Base-by-base conservation (phyloP, 768 basidiomycete genomes). In the Brasilioporus rufonigricans region DNA sequence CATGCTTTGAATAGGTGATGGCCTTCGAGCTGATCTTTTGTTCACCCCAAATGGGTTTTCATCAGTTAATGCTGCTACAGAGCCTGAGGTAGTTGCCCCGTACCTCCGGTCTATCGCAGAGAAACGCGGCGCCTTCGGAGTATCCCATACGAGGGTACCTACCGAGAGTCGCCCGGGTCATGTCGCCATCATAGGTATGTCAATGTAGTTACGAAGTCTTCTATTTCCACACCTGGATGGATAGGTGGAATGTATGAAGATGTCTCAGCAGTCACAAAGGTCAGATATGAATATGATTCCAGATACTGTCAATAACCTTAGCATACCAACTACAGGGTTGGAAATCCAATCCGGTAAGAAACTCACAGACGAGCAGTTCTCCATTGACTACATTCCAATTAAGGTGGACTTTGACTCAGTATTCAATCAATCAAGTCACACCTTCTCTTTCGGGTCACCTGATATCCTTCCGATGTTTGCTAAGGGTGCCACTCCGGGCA, bases 181-280 rank as follows among this genome's bases (percentile, higher is more conserved):
- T 67, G 91, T 94, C 24, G 91, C 92, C 21, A 81, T 94, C 50
- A 92, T 93, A 57, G 92, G 87, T 83, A 58, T 13, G 72, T 61
- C 45, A 3, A 48, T 38, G 35, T 8, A 39, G 19, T 18, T 43
- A 2, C 31, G 14, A 41, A n/a, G 5, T 21, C 13, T 44, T 50
- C 56, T 23, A 4, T 51, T n/a, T 46, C 56, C 44, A 61, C 32
- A 24, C 59, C 18, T 10, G 23, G 13, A n/a, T 44, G 29, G n/a
- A n/a, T 50, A 86, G 83, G 83, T 31, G 91, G 91, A 3, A 93
- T 93, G 90, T 92, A 93, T 64, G 91, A 93, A 69, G 90, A 93
- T 59, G 91, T 91, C 4, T 89, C 87, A 0, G 91, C 91, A 16
- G 91, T 92, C 29, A 91, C 88, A 21, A 90, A 91, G 78, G 91